Evolutionary conservation across 2,329 filamentous ascomycete species (phyloP).

Genomic region (Aspergillus piperis): DNA sequence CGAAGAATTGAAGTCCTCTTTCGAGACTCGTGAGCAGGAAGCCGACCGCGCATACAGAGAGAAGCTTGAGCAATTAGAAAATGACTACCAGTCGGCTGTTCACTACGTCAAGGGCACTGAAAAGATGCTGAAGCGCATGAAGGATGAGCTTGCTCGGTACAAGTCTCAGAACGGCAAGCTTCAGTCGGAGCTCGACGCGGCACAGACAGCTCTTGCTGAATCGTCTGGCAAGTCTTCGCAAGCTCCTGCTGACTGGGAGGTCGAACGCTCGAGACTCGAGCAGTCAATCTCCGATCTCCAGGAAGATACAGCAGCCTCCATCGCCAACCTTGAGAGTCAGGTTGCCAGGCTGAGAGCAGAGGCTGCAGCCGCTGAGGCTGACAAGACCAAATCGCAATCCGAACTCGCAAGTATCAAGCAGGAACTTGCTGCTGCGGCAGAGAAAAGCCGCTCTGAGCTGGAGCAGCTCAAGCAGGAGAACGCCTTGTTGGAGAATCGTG

Average conservation of each 20-base stretch:
- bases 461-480: conserved; percentile 85
- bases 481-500: conserved; percentile 74
- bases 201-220: conserved; percentile 56
- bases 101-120: conserved; percentile 98
- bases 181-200: conserved; percentile 74
- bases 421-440: conserved; percentile 58
- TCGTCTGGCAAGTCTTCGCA: conserved; percentile 42
- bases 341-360: conserved; percentile 69
- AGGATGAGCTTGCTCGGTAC: conserved; percentile 91
- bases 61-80: conserved; percentile 89
- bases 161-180: conserved; percentile 83
- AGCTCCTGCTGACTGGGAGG: conserved; percentile 68
- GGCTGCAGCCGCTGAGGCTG: conserved; percentile 63
- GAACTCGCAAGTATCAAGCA: conserved; percentile 56
- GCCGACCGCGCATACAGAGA: conserved; percentile 88
- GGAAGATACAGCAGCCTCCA: conserved; percentile 65
- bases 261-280: conserved; percentile 68
- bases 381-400: conserved; percentile 68
- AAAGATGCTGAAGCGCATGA: conserved; percentile 98
- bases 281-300: conserved; percentile 70
- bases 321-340: conserved; percentile 69
- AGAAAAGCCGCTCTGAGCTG: conserved; percentile 66
- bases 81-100: conserved; percentile 95
- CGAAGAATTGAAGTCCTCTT: conserved; percentile 77
- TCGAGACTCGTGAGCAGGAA: conserved; percentile 78